A percentile compares a stretch with the other conserved stretches of the same genome.
These are phyloP conservation scores for Ceratobasidium sp. DNA, from an alignment of 1,284 basidiomycete genomes.

Conservation along the genomic window DNA sequence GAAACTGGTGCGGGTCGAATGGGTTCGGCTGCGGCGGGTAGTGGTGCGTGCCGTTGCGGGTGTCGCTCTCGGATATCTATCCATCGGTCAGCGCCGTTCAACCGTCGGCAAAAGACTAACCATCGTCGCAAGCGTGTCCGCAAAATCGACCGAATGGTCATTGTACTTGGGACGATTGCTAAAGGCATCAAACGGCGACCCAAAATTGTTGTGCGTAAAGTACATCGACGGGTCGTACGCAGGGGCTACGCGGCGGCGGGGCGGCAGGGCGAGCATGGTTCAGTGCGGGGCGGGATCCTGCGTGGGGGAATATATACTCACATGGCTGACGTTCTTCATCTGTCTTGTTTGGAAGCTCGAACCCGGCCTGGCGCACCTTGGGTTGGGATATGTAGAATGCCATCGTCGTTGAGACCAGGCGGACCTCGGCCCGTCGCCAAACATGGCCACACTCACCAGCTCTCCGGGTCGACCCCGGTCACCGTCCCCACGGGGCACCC, in stretches of 20 bases:
- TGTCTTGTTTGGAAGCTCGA: constrained; percentile 24
- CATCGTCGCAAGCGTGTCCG: constrained; percentile 22
- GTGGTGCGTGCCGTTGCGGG: constrained; percentile 20
- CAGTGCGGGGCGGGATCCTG: not conserved
- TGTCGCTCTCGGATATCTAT: constrained; percentile 34
- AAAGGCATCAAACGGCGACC: constrained; percentile 31
- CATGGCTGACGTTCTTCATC: constrained; percentile 32
- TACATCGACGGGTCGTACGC: constrained; percentile 33
- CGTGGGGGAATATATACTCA: constrained; percentile 24
- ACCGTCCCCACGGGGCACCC: constrained; percentile 28
- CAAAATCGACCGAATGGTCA: constrained; percentile 17
- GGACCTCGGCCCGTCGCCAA: constrained; percentile 35
- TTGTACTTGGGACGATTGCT: constrained; percentile 29
- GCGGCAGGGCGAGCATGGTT: constrained; percentile 28
- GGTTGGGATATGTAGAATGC: constrained; percentile 33
- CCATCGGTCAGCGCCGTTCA: not conserved
- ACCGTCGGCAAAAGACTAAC: constrained; percentile 4
- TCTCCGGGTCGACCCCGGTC: constrained; percentile 2
- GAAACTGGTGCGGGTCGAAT: constrained; percentile 33
- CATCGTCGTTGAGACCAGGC: constrained; percentile 32
- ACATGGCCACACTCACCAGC: constrained; percentile 15
- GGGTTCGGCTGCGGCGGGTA: constrained; percentile 15
- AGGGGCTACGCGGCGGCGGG: constrained; percentile 31
- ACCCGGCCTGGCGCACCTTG: constrained; percentile 35
- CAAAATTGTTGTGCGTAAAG: constrained; percentile 36